Evolutionary conservation across 2,329 filamentous ascomycete species (phyloP), one percentile per base, ranked within the genome.

Genomic region (Fusarium cyanostomum): DNA sequence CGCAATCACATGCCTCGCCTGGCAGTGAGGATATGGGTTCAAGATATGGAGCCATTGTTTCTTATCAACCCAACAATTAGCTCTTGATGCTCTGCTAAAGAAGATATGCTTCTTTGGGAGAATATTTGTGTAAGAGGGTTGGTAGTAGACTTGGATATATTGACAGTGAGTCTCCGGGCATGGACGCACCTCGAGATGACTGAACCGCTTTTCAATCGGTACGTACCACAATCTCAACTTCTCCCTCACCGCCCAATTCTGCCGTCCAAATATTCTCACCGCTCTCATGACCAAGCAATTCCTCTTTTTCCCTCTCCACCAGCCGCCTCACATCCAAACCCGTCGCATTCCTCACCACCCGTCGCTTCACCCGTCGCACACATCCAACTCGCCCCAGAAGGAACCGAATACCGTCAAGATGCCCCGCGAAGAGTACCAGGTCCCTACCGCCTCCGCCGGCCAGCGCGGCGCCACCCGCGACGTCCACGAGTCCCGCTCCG

Each of bases 391-490:
- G n/a, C n/a, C n/a, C 13, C 21, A 43, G 31, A 27, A 31, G 35
- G 16, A 43, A 35, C 43, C 16, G 41, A 26, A 39, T n/a, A 41
- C 44, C 13, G 56, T n/a, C 56, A 67, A 43, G 27, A 81, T 90
- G 86, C 89, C 88, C 56, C 89, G 90, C 79, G 91, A 94, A 84
- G 84, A 87, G 64, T 94, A 94, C 80, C 88, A 91, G 73, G 86
- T 92, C 59, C 90, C 91, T 50, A 84, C 86, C 54, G 79, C 82
- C 69, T 73, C 77, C 28, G 75, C 78, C 71, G 79, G 80, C 69
- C 69, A 70, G 76, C 75, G 80, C 64, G 74, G 75, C 63, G 80
- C 80, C 48, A 77, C 74, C 43, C 77, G 77, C 66, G 74, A 73
- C 33, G 75, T 76, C 61, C 75, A 77, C 64, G 76, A 78, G 58